phyloP scores from a whole-genome alignment of 805 yeast genomes.

The Alloascoidea hylecoeti region DNA sequence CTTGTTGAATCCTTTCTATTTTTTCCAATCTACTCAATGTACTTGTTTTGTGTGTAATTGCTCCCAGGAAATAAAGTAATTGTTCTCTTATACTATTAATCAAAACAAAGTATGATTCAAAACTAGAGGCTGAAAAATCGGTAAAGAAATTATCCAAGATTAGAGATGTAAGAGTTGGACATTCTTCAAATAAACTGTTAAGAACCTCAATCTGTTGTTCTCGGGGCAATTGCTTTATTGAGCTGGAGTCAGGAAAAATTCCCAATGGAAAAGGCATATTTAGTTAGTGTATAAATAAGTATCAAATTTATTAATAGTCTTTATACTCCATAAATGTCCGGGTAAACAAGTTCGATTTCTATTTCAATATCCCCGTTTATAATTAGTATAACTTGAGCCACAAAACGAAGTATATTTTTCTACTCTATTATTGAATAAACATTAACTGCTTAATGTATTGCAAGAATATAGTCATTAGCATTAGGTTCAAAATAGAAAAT shows the following conservation, averaged over 20 bases:
- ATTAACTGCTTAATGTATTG: too few relatives aligned
- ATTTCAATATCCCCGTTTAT: too few relatives aligned
- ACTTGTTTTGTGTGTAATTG: constrained; percentile 13
- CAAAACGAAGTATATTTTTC: too few relatives aligned
- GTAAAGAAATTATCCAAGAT: constrained; percentile 17
- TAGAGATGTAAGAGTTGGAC: constrained; percentile 28
- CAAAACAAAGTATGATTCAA: constrained; percentile 17
- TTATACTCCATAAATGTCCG: background rate
- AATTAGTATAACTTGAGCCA: too few relatives aligned
- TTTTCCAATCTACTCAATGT: constrained; percentile 10
- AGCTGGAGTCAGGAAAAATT: constrained; percentile 8
- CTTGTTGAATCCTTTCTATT: constrained; percentile 9
- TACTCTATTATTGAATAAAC: too few relatives aligned
- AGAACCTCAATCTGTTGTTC: constrained; percentile 24
- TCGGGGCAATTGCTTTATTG: constrained; percentile 5
- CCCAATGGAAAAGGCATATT: background rate
- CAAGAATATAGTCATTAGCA: too few relatives aligned
- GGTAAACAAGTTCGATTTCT: too few relatives aligned
- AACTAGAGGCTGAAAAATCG: constrained; percentile 3
- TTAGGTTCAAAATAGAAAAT: too few relatives aligned
- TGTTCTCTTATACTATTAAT: constrained; percentile 29
- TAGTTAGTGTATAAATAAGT: background rate
- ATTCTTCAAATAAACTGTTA: constrained; percentile 53
- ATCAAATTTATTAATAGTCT: background rate
- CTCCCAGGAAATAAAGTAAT: constrained; percentile 20